These are phyloP conservation scores for Carex pumila DNA, from an alignment of 176 grass and related monocot species.

Conservation along the genomic window DNA sequence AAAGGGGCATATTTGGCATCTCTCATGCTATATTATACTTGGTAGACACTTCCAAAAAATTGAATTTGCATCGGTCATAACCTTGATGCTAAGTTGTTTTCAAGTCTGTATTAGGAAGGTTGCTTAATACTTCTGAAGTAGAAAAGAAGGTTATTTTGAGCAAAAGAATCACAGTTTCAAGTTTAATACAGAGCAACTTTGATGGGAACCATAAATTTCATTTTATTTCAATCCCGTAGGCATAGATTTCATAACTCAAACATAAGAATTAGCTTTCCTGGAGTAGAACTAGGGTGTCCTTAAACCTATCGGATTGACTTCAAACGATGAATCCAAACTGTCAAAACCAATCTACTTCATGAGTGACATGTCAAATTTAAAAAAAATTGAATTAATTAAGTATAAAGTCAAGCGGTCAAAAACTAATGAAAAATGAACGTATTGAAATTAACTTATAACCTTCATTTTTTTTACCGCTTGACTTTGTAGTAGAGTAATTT, in stretches of 20 bases:
- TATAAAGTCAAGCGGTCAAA: no score
- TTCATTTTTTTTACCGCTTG: no score
- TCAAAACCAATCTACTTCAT: no score
- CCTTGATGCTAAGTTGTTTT: background rate
- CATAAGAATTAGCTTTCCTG: background rate
- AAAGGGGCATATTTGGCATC: background rate
- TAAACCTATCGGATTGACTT: no score
- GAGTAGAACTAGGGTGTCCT: no score
- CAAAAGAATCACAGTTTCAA: background rate
- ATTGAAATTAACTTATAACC: no score
- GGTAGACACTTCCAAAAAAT: background rate
- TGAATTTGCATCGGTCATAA: background rate
- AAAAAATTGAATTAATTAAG: no score
- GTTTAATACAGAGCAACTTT: background rate
- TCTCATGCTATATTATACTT: background rate
- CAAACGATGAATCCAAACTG: no score
- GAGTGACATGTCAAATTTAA: no score
- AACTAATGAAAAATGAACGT: no score
- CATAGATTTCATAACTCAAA: background rate
- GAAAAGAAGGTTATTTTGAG: background rate
- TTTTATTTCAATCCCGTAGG: no score
- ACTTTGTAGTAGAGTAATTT: no score
- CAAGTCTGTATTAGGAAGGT: background rate
- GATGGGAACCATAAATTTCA: background rate
- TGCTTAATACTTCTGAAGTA: background rate